phyloP scores from a whole-genome alignment of 208 protist genomes.

The Wallacemonas sp. region DNA sequence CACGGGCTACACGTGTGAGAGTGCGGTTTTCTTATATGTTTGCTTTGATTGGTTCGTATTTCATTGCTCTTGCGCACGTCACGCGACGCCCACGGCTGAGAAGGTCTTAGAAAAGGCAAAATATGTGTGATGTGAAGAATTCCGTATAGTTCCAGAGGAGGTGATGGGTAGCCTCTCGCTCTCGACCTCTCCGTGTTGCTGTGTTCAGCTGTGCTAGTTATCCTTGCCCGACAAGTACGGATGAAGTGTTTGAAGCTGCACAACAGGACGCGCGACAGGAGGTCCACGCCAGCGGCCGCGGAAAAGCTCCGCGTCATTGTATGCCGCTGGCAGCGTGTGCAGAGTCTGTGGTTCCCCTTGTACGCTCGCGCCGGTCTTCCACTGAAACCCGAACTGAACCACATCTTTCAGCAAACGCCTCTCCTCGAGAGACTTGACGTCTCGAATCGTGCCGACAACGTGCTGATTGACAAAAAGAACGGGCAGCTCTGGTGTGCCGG shows the following conservation, averaged over 20 bases:
- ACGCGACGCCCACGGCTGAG: no score
- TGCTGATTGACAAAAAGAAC: slow-evolving; percentile 87
- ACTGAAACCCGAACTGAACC: slow-evolving; percentile 90
- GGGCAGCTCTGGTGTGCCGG: slow-evolving; percentile 58
- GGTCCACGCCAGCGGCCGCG: slow-evolving; percentile 76
- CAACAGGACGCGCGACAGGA: slow-evolving; percentile 64
- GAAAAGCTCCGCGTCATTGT: slow-evolving; percentile 80
- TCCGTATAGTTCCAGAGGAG: no score
- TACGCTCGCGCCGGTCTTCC: slow-evolving; percentile 51
- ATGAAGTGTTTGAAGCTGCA: slow-evolving; percentile 72
- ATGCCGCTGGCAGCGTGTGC: slow-evolving; percentile 63
- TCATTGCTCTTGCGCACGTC: no score
- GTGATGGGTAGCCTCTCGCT: no score
- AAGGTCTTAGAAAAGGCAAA: no score
- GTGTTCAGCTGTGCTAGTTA: not conserved
- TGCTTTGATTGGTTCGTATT: no score
- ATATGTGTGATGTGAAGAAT: not conserved
- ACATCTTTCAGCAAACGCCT: slow-evolving; percentile 80
- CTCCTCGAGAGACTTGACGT: slow-evolving; percentile 70
- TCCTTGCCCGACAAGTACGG: slow-evolving; percentile 38
- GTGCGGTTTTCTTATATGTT: no score
- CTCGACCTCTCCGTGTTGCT: not conserved
- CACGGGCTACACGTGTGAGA: no score
- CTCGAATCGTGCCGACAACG: slow-evolving; percentile 67
- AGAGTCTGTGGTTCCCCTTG: slow-evolving; percentile 42